A percentile compares a stretch with the other conserved stretches of the same genome.
phyloP scores from a whole-genome alignment of 2,329 filamentous ascomycete species.

The Sarocladium brachiariae region DNA sequence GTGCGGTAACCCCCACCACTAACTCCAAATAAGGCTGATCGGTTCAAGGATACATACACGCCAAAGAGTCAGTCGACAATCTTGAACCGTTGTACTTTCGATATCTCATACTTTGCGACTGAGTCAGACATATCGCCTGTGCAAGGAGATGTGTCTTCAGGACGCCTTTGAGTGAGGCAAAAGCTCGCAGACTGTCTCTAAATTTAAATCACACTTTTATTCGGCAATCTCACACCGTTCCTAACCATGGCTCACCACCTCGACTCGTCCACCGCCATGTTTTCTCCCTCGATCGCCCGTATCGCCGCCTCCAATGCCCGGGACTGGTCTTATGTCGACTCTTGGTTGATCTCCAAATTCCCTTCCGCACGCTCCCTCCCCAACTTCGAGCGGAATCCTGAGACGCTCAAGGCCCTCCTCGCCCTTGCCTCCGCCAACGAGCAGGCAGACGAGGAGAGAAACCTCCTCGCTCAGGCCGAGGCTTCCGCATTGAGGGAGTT shows the following conservation, averaged over 20 bases:
- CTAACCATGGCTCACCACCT: constrained; percentile 1
- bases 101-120: too few relatives aligned
- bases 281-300: constrained; percentile 62
- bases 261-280: constrained; percentile 44
- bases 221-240: not conserved
- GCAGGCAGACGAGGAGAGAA: constrained; percentile 63
- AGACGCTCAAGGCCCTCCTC: constrained; percentile 70
- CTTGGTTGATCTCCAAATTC: constrained; percentile 71
- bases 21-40: constrained; percentile 11
- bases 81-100: too few relatives aligned
- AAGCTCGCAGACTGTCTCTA: too few relatives aligned
- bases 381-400: constrained; percentile 76
- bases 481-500: constrained; percentile 33
- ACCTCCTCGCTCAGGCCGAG: constrained; percentile 52
- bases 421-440: constrained; percentile 72
- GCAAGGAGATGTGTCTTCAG: too few relatives aligned
- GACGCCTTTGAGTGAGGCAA: too few relatives aligned
- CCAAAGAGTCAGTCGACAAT: too few relatives aligned
- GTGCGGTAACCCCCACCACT: constrained; percentile 17
- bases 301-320: constrained; percentile 76
- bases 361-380: constrained; percentile 54
- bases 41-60: too few relatives aligned
- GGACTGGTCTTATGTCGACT: constrained; percentile 84
- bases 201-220: too few relatives aligned
- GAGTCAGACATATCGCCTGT: too few relatives aligned